Percentiles rank a stretch among this genome's conserved stretches.
Evolutionary conservation across 176 grass and related monocot genomes (phyloP).

Genomic region (Triticum monococcum): DNA sequence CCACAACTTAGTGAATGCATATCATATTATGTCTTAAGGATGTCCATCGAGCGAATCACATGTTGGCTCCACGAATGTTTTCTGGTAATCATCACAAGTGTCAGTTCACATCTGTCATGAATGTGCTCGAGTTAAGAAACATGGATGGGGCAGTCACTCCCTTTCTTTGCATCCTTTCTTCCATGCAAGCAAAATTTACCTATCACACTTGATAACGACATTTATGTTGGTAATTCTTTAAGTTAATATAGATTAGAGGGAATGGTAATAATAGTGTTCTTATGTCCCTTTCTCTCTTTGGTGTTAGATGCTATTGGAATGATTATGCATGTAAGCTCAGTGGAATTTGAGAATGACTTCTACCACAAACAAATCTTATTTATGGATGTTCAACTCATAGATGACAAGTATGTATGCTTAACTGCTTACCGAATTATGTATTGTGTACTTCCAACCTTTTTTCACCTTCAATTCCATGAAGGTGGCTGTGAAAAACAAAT

Average conservation of each 20-base stretch:
- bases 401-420: background rate
- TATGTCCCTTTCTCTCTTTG: background rate
- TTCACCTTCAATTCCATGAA: background rate
- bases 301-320: background rate
- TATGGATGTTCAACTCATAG: too few relatives aligned
- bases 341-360: too few relatives aligned
- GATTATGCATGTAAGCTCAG: background rate
- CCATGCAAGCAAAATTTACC: background rate
- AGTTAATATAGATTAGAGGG: background rate
- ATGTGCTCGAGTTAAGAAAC: background rate
- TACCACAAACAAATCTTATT: too few relatives aligned
- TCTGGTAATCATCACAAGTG: too few relatives aligned
- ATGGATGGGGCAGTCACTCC: background rate
- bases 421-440: background rate
- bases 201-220: background rate
- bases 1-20: background rate
- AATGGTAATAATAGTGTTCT: background rate
- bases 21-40: background rate
- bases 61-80: too few relatives aligned
- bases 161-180: background rate
- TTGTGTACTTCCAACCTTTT: background rate
- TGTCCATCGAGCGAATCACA: background rate
- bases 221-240: background rate
- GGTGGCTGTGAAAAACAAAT: background rate
- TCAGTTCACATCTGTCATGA: background rate